Evolutionary conservation across 352 stramenopile species (phyloP), one percentile per base, ranked within the genome.

Genomic region (Phytophthora meadii): DNA sequence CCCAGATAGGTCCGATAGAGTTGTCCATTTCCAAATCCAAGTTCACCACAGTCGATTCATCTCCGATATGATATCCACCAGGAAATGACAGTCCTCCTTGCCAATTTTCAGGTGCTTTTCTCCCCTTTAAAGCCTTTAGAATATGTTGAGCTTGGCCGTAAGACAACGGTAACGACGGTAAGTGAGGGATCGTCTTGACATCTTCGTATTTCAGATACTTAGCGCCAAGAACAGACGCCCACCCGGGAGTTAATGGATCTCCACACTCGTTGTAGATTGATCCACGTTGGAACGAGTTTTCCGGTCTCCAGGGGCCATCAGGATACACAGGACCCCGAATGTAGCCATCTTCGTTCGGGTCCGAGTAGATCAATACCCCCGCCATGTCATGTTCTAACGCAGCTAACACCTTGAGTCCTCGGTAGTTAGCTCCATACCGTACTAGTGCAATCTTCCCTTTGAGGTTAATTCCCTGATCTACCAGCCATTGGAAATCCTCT

Each of bases 291-390:
- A 97, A 89, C 28, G 80, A 87, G 9, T 77, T 81, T 15, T 77
- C 61, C 1, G 88, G 85, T 10, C 91, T 76, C 84, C 87, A 97
- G 3, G 82, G 83, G 27, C 91, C 91, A 0, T 93, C 68, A 3
- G 91, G 88, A 65, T 97, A 97, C 15, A 82, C 81, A 12, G 70
- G 45, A 0, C 89, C 89, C 0, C 57, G 48, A 1, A 34, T 57
- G 58, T 80, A 97, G 5, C 91, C 91, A 65, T 97, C 91, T 15
- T 97, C 77, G 15, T 67, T 17, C 8, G 91, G 91, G 62, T 97
- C 91, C 47, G 81, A 93, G 75, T 95, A 97, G 65, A 97, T 95
- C 0, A 97, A 65, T 12, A 84, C 81, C 7, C 73, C 89, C 0
- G 82, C 64, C 54, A 92, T 92, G 28, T 83, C 88, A 34, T 88